A percentile compares a stretch with the other conserved stretches of the same genome.
These are phyloP conservation scores for Suillus subaureus DNA, from an alignment of 768 basidiomycete genomes.

Conservation along the genomic window DNA sequence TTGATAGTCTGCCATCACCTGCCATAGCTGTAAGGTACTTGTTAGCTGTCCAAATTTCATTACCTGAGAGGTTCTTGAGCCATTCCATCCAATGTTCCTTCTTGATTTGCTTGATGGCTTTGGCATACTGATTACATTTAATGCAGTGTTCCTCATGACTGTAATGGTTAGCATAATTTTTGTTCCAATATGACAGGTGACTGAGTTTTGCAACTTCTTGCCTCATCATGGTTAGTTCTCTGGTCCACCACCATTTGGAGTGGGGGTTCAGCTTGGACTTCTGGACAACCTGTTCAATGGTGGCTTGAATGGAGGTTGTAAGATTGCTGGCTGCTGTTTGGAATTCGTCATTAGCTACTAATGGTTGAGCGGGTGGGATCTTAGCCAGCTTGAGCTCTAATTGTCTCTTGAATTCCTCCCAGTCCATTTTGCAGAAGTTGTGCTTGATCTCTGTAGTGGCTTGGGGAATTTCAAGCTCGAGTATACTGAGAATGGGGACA, in stretches of 20 bases:
- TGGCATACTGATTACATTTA: neutral
- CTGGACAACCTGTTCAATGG: neutral
- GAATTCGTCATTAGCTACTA: neutral
- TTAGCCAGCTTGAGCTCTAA: neutral
- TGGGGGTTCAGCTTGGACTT: neutral
- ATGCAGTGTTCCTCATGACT: neutral
- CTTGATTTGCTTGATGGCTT: slow-evolving; percentile 37
- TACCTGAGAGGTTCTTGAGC: slow-evolving; percentile 21
- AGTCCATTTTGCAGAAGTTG: neutral
- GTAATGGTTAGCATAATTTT: neutral
- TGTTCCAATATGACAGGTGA: neutral
- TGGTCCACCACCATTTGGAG: neutral
- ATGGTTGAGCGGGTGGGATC: neutral
- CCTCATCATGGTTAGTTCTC: neutral
- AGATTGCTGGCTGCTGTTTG: neutral
- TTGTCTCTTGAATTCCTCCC: neutral
- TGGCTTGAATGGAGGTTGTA: neutral
- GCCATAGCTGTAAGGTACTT: slow-evolving; percentile 18
- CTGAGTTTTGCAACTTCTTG: neutral
- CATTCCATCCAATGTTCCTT: slow-evolving; percentile 24
- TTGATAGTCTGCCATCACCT: neutral
- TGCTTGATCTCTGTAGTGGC: neutral
- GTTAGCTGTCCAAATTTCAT: slow-evolving; percentile 28
- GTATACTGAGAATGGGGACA: neutral
- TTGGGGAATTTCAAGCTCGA: neutral